A percentile compares a stretch with the other conserved stretches of the same genome.
Evolutionary conservation across 305 asterid species (phyloP).

Genomic region (Euphrasia arctica): DNA sequence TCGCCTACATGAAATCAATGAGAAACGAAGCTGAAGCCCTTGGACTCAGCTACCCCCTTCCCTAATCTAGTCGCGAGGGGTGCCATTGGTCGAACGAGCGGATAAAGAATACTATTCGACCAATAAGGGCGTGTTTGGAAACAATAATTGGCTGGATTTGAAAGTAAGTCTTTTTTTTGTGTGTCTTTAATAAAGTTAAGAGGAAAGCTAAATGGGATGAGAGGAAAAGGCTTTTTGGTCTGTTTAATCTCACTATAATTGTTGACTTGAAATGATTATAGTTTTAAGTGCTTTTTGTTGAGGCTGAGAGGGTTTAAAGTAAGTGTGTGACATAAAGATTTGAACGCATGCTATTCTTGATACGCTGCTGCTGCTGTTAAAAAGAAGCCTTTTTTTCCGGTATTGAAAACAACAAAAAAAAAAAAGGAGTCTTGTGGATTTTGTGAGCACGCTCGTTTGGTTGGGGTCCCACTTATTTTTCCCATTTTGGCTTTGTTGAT

Average conservation of each 20-base stretch:
- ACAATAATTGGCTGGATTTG: slow-evolving; percentile 31
- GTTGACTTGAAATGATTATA: slow-evolving; percentile 57
- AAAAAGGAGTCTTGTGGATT: slow-evolving; percentile 39
- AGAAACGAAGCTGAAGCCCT: slow-evolving; percentile 54
- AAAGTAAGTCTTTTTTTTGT: slow-evolving; percentile 30
- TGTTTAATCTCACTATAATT: slow-evolving; percentile 30
- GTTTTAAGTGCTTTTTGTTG: slow-evolving; percentile 26
- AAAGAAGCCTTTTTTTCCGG: slow-evolving; percentile 35
- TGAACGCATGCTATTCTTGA: slow-evolving; percentile 39
- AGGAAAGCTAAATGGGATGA: slow-evolving; percentile 32
- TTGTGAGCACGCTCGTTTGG: slow-evolving; percentile 67
- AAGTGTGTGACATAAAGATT: slow-evolving; percentile 24
- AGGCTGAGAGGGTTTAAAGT: slow-evolving; percentile 32
- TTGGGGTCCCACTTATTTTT: slow-evolving; percentile 52
- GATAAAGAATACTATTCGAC: background rate
- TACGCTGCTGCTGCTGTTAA: slow-evolving; percentile 28
- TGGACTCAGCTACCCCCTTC: slow-evolving; percentile 30
- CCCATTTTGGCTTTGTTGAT: slow-evolving; percentile 22
- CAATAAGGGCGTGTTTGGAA: slow-evolving; percentile 30
- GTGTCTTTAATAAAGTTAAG: slow-evolving; percentile 26
- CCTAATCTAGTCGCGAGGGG: slow-evolving; percentile 7
- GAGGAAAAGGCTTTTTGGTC: slow-evolving; percentile 1
- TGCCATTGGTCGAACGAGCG: slow-evolving; percentile 16
- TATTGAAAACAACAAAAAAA: slow-evolving; percentile 23
- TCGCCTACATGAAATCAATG: slow-evolving; percentile 56